Base-by-base conservation (phyloP, 1,139 yeast species). In the Saccharomyces hybrid region DNA sequence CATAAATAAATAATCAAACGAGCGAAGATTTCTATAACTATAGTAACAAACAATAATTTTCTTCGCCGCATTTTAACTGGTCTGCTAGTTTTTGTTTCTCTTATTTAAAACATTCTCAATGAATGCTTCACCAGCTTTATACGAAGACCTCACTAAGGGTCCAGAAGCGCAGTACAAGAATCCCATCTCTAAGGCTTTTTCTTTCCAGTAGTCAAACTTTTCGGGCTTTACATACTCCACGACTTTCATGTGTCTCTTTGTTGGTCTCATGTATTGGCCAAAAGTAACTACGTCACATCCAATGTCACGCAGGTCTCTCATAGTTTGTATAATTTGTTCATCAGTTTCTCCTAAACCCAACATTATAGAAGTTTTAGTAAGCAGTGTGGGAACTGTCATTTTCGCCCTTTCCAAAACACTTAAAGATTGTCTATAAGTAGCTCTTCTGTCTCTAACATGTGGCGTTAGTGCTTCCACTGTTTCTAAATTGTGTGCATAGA, bases 231-330 rank as follows among this genome's bases (percentile, higher is more conserved):
- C 81, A 66, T 95, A 95, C 61, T 93, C 97, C 21, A 89, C 97
- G 47, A 95, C 99, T 75, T 91, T 91, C 95, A 95, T 89, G 71
- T 95, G 99, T 67, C 98, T 83, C 74, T 88, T 93, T 1, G 99
- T 95, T 48, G 99, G 99, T 68, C 98, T 82, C 99, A 95, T 95
- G 72, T 95, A 95, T 73, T 95, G 99, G 47, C 99, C 99, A 73
- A 95, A 93, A 0, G 99, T 95, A 26, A 95, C 97, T 53, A 95
- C 96, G 66, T 95, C 99, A 70, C 96, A 95, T 7, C 79, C 75
- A 53, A 86, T 80, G 21, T 73, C 81, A 60, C 99, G 80, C 62
- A 95, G 76, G 69, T 89, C 95, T 56, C 71, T 75, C 64, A 95
- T 71, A 0, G 98, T 84, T 62, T 82, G 84, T 66, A 84, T 69